Evolutionary conservation across 163 green algal genomes (phyloP).

Genomic region (Scenedesmus sp.): DNA sequence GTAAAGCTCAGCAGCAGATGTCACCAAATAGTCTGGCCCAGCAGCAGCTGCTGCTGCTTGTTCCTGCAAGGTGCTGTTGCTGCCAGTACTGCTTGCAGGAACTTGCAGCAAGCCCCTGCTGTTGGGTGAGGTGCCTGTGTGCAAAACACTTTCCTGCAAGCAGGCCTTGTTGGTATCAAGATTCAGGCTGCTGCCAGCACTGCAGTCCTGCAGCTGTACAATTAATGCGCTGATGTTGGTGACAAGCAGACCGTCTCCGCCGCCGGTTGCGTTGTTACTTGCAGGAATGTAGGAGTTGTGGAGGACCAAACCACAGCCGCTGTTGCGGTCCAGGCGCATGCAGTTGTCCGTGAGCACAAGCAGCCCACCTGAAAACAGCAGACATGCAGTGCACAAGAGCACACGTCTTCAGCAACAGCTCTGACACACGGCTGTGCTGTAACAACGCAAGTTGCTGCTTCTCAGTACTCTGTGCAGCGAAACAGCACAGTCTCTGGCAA

Average conservation of each 20-base stretch:
- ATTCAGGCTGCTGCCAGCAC: neutral
- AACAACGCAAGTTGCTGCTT: neutral
- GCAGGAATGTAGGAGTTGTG: neutral
- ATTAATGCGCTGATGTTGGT: neutral
- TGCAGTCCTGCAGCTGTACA: neutral
- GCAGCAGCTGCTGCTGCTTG: neutral
- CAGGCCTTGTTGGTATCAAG: neutral
- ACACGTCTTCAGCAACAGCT: neutral
- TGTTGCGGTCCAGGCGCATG: neutral
- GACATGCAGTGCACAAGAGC: neutral
- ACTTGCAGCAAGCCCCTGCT: conserved; percentile 5
- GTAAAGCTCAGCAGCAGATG: conserved; percentile 17
- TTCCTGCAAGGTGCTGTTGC: neutral
- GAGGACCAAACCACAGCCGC: neutral
- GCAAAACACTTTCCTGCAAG: neutral
- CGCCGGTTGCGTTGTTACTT: conserved; percentile 6
- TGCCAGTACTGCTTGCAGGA: neutral
- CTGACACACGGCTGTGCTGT: too few relatives aligned
- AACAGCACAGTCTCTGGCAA: neutral
- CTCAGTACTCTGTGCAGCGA: neutral
- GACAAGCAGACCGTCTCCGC: conserved; percentile 9
- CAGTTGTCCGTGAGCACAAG: conserved; percentile 29
- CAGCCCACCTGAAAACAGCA: conserved; percentile 35
- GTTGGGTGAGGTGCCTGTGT: neutral
- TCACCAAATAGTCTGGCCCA: neutral